These are phyloP conservation scores for Fraxinus dipetala DNA, from an alignment of 305 asterid genomes.

Conservation along the genomic window DNA sequence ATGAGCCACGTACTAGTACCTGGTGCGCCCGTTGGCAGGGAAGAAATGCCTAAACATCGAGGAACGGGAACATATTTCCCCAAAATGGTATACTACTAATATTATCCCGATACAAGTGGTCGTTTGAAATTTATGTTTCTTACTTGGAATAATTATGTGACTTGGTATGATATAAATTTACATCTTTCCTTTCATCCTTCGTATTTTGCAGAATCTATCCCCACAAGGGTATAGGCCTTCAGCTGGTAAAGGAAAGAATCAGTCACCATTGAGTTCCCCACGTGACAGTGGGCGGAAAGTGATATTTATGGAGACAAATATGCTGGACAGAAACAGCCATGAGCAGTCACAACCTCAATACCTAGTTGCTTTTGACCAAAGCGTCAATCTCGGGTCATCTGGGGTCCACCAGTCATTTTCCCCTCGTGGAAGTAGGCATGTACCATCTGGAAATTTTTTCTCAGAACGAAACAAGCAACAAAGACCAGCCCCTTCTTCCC, in stretches of 20 bases:
- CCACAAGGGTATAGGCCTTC: slow-evolving; percentile 49
- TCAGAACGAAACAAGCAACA: slow-evolving; percentile 40
- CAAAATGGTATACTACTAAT: slow-evolving; percentile 43
- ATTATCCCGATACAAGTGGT: background rate
- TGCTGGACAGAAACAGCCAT: slow-evolving; percentile 37
- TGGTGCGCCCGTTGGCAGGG: slow-evolving; percentile 40
- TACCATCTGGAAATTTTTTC: slow-evolving; percentile 20
- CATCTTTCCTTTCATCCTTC: background rate
- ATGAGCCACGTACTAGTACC: slow-evolving; percentile 39
- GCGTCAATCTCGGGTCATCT: slow-evolving; percentile 15
- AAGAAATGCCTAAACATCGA: slow-evolving; percentile 68
- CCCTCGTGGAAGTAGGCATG: slow-evolving; percentile 39
- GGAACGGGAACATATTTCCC: slow-evolving; percentile 88
- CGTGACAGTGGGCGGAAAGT: slow-evolving; percentile 33
- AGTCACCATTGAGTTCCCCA: slow-evolving; percentile 35
- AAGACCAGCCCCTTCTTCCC: slow-evolving; percentile 29
- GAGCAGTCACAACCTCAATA: slow-evolving; percentile 36
- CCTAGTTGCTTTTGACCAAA: slow-evolving; percentile 23
- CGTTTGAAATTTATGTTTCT: background rate
- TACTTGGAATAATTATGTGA: slow-evolving; percentile 1
- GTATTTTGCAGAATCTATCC: slow-evolving; percentile 39
- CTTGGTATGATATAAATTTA: background rate
- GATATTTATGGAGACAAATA: slow-evolving; percentile 32
- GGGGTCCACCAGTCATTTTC: slow-evolving; percentile 29
- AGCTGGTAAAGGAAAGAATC: slow-evolving; percentile 41